Percentiles rank a stretch among this genome's conserved stretches.
Evolutionary conservation across 108 stramenopile genomes (phyloP).

Genomic region (Skeletonema menzelii): DNA sequence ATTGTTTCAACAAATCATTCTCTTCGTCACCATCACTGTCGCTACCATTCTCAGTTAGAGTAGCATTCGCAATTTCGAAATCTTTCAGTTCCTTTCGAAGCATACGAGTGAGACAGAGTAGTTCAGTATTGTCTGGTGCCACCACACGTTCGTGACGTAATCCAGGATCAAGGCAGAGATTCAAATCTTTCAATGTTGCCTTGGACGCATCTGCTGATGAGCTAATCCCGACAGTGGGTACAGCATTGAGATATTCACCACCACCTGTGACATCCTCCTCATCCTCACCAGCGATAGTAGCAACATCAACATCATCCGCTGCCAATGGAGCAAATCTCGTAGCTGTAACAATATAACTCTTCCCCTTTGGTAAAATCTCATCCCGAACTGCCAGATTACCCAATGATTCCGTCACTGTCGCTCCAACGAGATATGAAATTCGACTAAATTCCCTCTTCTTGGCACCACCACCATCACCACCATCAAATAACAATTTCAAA

Average conservation of each 20-base stretch:
- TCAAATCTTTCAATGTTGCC: constrained; percentile 74
- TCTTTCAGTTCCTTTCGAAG: constrained; percentile 73
- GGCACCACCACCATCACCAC: constrained; percentile 13
- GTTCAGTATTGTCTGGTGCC: constrained; percentile 47
- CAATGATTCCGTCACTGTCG: constrained; percentile 77
- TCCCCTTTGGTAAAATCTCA: constrained; percentile 72
- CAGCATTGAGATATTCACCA: not conserved
- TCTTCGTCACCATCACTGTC: constrained; percentile 9
- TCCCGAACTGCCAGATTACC: constrained; percentile 73
- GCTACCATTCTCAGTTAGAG: constrained; percentile 2
- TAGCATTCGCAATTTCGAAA: constrained; percentile 49
- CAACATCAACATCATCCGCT: constrained; percentile 15
- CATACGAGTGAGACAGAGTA: constrained; percentile 65
- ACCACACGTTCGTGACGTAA: constrained; percentile 69
- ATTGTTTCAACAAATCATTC: constrained; percentile 6
- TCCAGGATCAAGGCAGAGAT: constrained; percentile 75
- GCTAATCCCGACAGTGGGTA: not conserved
- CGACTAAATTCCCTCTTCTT: constrained; percentile 56
- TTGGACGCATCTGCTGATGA: constrained; percentile 10
- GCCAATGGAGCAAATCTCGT: constrained; percentile 54
- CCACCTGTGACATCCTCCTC: not conserved
- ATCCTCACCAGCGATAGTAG: not conserved
- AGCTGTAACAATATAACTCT: constrained; percentile 82
- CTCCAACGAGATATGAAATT: constrained; percentile 77
- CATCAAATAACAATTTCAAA: constrained; percentile 67